Evolutionary conservation across 2,329 filamentous ascomycete genomes (phyloP).

Genomic region (Penicillium sp.): DNA sequence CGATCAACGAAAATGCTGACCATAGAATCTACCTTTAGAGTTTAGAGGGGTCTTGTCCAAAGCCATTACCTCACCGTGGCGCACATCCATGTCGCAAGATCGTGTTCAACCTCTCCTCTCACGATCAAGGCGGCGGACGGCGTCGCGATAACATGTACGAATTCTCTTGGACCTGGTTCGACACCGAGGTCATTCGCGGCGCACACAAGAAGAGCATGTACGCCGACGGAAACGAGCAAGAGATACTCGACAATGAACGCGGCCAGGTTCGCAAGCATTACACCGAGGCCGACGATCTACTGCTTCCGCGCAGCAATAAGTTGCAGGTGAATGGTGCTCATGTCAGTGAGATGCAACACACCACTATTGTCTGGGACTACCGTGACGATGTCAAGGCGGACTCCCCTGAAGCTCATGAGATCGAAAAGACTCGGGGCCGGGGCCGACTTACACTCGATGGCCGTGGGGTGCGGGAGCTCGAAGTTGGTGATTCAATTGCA

Average conservation of each 20-base stretch:
- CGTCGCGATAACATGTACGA: conserved; percentile 27
- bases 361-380: conserved; percentile 39
- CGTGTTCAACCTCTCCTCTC: conserved; percentile 36
- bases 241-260: conserved; percentile 18
- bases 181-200: conserved; percentile 33
- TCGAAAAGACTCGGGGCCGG: conserved; percentile 33
- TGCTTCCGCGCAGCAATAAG: conserved; percentile 31
- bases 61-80: conserved; percentile 35
- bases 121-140: conserved; percentile 37
- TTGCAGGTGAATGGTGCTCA: conserved; percentile 36
- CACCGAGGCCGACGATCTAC: conserved; percentile 25
- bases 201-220: conserved; percentile 26
- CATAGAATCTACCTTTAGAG: conserved; percentile 6
- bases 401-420: conserved; percentile 34
- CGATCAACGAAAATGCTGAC: conserved; percentile 3
- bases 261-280: conserved; percentile 17
- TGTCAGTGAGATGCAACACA: conserved; percentile 20
- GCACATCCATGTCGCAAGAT: conserved; percentile 43
- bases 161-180: conserved; percentile 43
- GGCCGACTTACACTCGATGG: conserved; percentile 40
- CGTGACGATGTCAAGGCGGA: conserved; percentile 32
- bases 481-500: conserved; percentile 40
- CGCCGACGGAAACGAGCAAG: conserved; percentile 13
- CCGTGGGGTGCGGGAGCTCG: conserved; percentile 34
- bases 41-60: conserved; percentile 19